Conservation (phyloP, 2,329 filamentous ascomycete genomes). For the Erysiphe pisi region DNA sequence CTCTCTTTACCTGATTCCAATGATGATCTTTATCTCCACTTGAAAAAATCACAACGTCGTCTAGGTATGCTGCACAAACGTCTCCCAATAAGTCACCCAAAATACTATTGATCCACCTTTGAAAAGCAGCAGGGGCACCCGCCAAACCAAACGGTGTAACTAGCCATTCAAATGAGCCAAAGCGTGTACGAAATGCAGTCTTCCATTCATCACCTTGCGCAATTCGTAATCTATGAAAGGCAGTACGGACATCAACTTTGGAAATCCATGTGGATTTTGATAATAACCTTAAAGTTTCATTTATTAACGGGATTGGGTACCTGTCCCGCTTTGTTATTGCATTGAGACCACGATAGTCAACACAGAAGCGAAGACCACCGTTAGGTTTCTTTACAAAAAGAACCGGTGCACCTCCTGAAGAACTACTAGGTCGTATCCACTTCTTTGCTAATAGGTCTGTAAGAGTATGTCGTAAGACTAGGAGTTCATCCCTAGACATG, state of each 20-base stretch:
- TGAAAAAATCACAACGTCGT: not conserved
- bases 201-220: not conserved
- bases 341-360: slow-evolving; percentile 28
- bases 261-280: not conserved
- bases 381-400: slow-evolving; percentile 10
- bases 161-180: not conserved
- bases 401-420: slow-evolving; percentile 8
- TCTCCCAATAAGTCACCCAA: slow-evolving; percentile 4
- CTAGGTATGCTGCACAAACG: not conserved
- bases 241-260: not conserved
- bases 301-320: slow-evolving; percentile 16
- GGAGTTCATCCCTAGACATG: not conserved
- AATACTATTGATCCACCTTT: slow-evolving; percentile 12
- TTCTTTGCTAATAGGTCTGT: slow-evolving; percentile 10
- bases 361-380: slow-evolving; percentile 26
- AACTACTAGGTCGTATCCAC: slow-evolving; percentile 12
- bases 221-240: slow-evolving; percentile 23
- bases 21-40: not conserved
- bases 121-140: not conserved
- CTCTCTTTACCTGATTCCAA: not conserved
- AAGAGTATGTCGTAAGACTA: slow-evolving; percentile 19
- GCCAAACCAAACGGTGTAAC: slow-evolving; percentile 23
- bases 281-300: not conserved
- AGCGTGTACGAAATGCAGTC: slow-evolving; percentile 22
- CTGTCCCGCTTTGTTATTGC: slow-evolving; percentile 26